A percentile compares a stretch with the other conserved stretches of the same genome.
Evolutionary conservation across 2,329 filamentous ascomycete genomes (phyloP).

Genomic region (Fusarium brachygibbosum): DNA sequence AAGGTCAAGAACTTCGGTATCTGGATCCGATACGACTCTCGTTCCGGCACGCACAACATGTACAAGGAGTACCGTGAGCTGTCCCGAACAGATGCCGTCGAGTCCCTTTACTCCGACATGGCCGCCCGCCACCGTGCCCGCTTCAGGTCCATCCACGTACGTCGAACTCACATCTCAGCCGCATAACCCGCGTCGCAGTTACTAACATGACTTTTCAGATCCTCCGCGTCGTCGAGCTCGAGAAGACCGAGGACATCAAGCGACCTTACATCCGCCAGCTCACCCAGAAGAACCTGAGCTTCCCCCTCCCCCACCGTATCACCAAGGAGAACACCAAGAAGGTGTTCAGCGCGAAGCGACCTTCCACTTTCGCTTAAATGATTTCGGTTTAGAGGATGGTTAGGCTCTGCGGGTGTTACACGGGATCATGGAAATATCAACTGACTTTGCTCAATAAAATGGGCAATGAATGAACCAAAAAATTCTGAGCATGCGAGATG

Average conservation of each 20-base stretch:
- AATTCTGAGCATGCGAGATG: conserved; percentile 49
- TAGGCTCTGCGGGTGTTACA: conserved; percentile 72
- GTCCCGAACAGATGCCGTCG: conserved; percentile 93
- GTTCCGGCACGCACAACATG: conserved; percentile 99
- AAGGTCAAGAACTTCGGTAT: conserved; percentile 99
- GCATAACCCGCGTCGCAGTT: not conserved
- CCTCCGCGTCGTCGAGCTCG: conserved; percentile 96
- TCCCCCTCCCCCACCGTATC: conserved; percentile 98
- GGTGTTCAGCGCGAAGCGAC: conserved; percentile 92
- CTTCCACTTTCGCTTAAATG: conserved; percentile 96
- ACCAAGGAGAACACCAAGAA: conserved; percentile 87
- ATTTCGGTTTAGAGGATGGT: conserved; percentile 65
- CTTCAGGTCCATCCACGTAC: conserved; percentile 98
- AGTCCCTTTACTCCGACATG: conserved; percentile 99
- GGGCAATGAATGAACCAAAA: conserved; percentile 63
- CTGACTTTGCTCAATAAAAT: conserved; percentile 67
- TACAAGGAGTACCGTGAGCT: conserved; percentile 99
- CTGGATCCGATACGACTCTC: conserved; percentile 99
- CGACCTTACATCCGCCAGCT: conserved; percentile 99
- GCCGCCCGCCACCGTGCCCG: conserved; percentile 95
- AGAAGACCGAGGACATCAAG: conserved; percentile 95
- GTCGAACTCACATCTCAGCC: conserved; percentile 55
- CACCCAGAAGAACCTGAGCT: conserved; percentile 92
- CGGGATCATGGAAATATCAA: conserved; percentile 72
- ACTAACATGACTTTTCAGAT: conserved; percentile 69